Conservation (phyloP, 441 rosid species). For the Populus tomentosa region DNA sequence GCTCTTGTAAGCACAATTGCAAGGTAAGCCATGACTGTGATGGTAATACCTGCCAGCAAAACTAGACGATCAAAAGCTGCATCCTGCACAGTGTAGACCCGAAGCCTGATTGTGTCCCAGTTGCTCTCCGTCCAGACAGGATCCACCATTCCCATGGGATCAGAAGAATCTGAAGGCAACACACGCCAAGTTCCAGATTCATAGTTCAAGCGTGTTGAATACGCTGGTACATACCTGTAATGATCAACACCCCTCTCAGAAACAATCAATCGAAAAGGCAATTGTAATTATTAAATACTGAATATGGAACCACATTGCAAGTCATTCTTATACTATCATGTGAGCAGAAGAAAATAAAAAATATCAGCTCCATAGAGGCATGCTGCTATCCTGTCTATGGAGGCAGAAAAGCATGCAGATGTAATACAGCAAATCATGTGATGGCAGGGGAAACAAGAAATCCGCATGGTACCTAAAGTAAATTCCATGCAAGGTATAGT, state of each 20-base stretch:
- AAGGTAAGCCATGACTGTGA: constrained; percentile 64
- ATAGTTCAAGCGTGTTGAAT: constrained; percentile 79
- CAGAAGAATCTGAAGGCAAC: constrained; percentile 57
- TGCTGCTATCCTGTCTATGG: not conserved
- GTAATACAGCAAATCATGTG: not conserved
- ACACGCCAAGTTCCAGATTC: constrained; percentile 65
- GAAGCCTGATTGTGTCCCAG: constrained; percentile 67
- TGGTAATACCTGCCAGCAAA: constrained; percentile 53
- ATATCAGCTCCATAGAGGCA: not conserved
- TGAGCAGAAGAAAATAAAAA: not conserved
- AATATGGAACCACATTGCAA: not conserved
- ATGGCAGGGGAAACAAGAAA: not conserved
- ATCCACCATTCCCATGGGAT: constrained; percentile 67
- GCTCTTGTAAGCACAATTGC: constrained; percentile 46
- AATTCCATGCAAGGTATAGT: not conserved
- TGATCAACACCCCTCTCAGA: not conserved
- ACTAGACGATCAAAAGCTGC: constrained; percentile 56
- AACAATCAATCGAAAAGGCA: not conserved
- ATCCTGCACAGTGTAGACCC: constrained; percentile 61
- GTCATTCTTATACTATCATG: not conserved
- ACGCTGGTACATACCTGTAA: constrained; percentile 84
- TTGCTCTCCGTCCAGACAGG: constrained; percentile 97
- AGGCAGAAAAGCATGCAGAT: not conserved
- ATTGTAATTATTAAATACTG: not conserved
- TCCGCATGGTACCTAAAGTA: not conserved